Conservation (phyloP, 768 basidiomycete species). For the Obba rivulosa region DNA sequence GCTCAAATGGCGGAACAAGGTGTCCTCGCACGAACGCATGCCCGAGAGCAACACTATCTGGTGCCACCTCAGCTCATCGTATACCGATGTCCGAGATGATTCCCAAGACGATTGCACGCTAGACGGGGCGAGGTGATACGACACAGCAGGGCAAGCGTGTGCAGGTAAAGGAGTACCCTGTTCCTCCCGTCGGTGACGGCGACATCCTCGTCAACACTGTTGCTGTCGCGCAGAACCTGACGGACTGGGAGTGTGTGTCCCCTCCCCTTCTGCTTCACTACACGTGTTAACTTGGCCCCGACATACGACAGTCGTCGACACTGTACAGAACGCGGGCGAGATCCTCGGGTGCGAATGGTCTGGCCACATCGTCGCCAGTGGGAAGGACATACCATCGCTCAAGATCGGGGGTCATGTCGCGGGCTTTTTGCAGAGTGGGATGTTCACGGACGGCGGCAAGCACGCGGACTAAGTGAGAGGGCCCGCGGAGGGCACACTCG, state of each 20-base stretch:
- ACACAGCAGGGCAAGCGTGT: not conserved
- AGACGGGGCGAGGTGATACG: not conserved
- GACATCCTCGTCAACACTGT: constrained; percentile 12
- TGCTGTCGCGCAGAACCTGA: constrained; percentile 9
- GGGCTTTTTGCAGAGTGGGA: constrained; percentile 16
- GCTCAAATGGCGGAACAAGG: no score
- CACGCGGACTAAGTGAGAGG: constrained; percentile 19
- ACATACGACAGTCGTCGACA: constrained; percentile 8
- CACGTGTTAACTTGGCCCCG: not conserved
- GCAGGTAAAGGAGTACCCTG: constrained; percentile 5
- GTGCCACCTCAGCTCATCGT: no score
- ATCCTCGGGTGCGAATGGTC: constrained; percentile 21
- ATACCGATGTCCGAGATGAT: not conserved
- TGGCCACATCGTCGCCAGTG: constrained; percentile 17
- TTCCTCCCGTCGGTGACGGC: constrained; percentile 8
- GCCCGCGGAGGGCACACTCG: constrained; percentile 6
- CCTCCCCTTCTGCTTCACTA: not conserved
- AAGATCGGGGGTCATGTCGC: constrained; percentile 20
- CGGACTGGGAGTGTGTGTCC: constrained; percentile 8
- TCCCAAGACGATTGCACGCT: constrained; percentile 12
- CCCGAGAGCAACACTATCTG: no score
- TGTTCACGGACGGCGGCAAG: constrained; percentile 9
- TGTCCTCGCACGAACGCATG: no score
- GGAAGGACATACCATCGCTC: constrained; percentile 11
- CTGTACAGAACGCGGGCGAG: constrained; percentile 3